Conservation (phyloP, 345 rosid genomes). For the Bruguiera sexangula region DNA sequence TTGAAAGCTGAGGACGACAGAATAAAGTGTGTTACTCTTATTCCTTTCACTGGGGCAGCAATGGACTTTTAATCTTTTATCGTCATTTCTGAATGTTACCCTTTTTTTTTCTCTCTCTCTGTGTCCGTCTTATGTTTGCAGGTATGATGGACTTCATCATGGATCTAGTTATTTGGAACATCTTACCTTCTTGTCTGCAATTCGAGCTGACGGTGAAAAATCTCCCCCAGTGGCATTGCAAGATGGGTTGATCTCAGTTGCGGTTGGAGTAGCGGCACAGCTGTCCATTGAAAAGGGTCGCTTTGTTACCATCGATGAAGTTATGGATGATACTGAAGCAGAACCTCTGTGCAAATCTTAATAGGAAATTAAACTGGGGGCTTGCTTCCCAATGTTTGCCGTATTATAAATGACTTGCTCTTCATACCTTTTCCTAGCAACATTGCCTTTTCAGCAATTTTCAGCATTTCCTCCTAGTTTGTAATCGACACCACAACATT, state of each 20-base stretch:
- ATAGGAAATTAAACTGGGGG: too few relatives aligned
- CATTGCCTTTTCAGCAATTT: too few relatives aligned
- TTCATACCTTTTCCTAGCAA: too few relatives aligned
- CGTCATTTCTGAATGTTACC: neutral
- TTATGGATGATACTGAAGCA: constrained; percentile 32
- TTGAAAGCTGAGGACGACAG: constrained; percentile 60
- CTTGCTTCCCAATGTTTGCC: too few relatives aligned
- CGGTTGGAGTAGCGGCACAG: constrained; percentile 97
- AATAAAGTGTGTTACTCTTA: constrained; percentile 46
- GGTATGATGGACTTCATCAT: constrained; percentile 88
- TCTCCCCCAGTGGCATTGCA: constrained; percentile 68
- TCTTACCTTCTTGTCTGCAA: constrained; percentile 62
- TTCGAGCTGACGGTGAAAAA: constrained; percentile 43
- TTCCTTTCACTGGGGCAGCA: neutral
- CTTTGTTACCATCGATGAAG: constrained; percentile 63
- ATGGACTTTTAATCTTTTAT: neutral
- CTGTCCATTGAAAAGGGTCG: constrained; percentile 71
- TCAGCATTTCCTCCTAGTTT: too few relatives aligned
- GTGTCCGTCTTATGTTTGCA: constrained; percentile 19
- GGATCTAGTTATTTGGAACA: constrained; percentile 97
- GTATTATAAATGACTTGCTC: too few relatives aligned
- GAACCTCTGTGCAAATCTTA: neutral
- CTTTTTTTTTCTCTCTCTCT: too few relatives aligned
- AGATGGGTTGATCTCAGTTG: constrained; percentile 89
- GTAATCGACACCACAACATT: too few relatives aligned